A percentile compares a stretch with the other conserved stretches of the same genome.
Conservation (phyloP, 768 basidiomycete genomes). For the Sarcodon sp. region DNA sequence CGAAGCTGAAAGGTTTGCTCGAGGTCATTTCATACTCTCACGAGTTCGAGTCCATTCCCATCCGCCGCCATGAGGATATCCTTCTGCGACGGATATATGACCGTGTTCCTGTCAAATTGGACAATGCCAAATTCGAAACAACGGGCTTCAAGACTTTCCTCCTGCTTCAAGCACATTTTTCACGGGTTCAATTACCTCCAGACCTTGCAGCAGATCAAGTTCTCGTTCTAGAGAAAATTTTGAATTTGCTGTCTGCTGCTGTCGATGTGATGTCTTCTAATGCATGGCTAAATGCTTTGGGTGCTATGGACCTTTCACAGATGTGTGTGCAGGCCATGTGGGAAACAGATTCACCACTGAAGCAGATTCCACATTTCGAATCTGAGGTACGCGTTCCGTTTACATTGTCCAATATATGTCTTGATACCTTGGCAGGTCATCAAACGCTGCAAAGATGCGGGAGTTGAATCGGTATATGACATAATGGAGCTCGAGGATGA, state of each 20-base stretch:
- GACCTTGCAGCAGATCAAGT: slow-evolving; percentile 90
- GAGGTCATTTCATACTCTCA: slow-evolving; percentile 96
- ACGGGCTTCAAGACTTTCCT: slow-evolving; percentile 99
- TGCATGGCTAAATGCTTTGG: slow-evolving; percentile 86
- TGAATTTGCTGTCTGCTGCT: slow-evolving; percentile 86
- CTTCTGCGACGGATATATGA: slow-evolving; percentile 87
- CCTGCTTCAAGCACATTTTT: slow-evolving; percentile 93
- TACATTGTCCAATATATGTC: background rate
- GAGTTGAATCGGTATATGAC: slow-evolving; percentile 87
- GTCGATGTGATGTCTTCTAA: slow-evolving; percentile 98
- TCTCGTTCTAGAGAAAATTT: slow-evolving; percentile 78
- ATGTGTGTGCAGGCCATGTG: slow-evolving; percentile 99
- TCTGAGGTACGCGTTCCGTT: slow-evolving; percentile 42
- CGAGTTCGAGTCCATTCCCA: slow-evolving; percentile 92
- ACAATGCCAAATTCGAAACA: slow-evolving; percentile 73
- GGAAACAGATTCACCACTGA: slow-evolving; percentile 93
- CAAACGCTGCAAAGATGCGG: slow-evolving; percentile 71
- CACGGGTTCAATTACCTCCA: slow-evolving; percentile 80
- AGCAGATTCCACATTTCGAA: slow-evolving; percentile 96
- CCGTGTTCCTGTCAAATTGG: slow-evolving; percentile 92
- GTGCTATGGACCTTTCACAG: slow-evolving; percentile 96
- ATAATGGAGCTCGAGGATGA: slow-evolving; percentile 98
- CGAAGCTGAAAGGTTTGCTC: slow-evolving; percentile 91
- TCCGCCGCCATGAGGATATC: slow-evolving; percentile 84
- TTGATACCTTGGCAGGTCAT: slow-evolving; percentile 37